These are phyloP conservation scores for Patellifolia procumbens DNA, from an alignment of 179 eudicot genomes.

Conservation along the genomic window DNA sequence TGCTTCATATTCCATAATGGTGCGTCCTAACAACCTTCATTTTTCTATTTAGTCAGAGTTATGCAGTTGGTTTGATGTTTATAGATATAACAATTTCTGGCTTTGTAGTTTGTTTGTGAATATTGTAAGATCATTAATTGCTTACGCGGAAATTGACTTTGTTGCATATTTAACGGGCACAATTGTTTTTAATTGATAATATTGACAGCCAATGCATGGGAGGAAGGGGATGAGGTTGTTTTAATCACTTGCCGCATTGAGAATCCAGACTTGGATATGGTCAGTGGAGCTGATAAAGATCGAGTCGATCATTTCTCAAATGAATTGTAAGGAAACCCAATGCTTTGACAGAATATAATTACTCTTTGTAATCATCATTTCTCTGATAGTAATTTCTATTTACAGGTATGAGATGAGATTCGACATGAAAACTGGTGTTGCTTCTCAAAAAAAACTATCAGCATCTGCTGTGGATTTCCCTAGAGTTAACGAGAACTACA, in stretches of 20 bases:
- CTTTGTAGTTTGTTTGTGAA: neutral
- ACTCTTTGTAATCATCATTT: neutral
- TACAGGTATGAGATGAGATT: slow-evolving; percentile 95
- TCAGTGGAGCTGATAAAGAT: slow-evolving; percentile 52
- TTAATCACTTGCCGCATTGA: slow-evolving; percentile 74
- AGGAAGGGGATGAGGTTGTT: slow-evolving; percentile 95
- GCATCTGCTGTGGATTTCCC: slow-evolving; percentile 89
- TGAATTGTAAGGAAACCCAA: slow-evolving; percentile 58
- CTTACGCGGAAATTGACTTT: neutral
- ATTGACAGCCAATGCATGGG: slow-evolving; percentile 92
- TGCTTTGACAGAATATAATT: neutral
- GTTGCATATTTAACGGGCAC: neutral
- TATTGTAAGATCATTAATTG: neutral
- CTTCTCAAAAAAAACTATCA: slow-evolving; percentile 76
- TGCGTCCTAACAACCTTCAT: slow-evolving; percentile 34
- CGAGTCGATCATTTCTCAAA: slow-evolving; percentile 62
- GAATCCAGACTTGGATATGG: slow-evolving; percentile 76
- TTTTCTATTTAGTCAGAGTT: neutral
- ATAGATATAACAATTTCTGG: neutral
- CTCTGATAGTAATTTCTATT: slow-evolving; percentile 9
- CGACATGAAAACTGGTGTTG: slow-evolving; percentile 78
- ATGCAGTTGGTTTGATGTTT: neutral
- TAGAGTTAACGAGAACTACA: slow-evolving; percentile 77
- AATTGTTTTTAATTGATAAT: slow-evolving; percentile 8
- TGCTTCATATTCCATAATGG: slow-evolving; percentile 98